Conservation (phyloP, 225 moss, liverwort and hornwort species). For the Sphagnum contortum region DNA sequence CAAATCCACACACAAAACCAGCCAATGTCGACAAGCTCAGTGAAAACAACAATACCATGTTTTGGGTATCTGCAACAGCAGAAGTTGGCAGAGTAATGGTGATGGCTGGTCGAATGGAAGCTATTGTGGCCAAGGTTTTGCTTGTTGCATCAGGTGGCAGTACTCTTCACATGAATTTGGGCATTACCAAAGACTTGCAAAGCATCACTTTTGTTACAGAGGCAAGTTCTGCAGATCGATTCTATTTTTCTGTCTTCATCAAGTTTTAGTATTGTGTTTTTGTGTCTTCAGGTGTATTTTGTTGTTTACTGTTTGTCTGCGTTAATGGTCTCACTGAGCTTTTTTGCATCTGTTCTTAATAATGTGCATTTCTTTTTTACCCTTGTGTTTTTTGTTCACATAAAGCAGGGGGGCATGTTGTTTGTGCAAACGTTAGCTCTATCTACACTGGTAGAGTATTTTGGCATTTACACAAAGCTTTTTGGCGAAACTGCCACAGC, state of each 20-base stretch:
- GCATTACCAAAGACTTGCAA: conserved; percentile 44
- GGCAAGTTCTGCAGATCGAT: conserved; percentile 23
- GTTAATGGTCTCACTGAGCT: not conserved
- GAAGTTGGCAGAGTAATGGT: conserved; percentile 66
- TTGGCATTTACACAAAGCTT: conserved; percentile 25
- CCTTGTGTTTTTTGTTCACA: not conserved
- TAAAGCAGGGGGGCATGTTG: conserved; percentile 69
- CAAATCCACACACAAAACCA: too few species aligned
- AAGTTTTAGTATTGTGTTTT: too few species aligned
- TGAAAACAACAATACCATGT: not conserved
- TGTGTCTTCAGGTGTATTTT: too few species aligned
- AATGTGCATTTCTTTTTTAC: not conserved
- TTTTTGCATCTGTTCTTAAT: not conserved
- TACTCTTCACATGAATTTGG: conserved; percentile 46
- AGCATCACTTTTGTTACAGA: conserved; percentile 42
- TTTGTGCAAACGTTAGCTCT: conserved; percentile 73
- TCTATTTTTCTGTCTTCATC: too few species aligned
- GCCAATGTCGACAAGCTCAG: too few species aligned
- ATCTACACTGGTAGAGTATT: conserved; percentile 48
- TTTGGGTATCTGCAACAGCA: conserved; percentile 40
- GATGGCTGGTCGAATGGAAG: conserved; percentile 66
- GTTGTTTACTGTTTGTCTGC: too few species aligned
- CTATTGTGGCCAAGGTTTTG: conserved; percentile 58
- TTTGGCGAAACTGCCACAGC: conserved; percentile 10
- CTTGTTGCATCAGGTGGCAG: conserved; percentile 63